Conservation (phyloP, 164 flowering plant species). For the Kalanchoe fedtschenkoi region DNA sequence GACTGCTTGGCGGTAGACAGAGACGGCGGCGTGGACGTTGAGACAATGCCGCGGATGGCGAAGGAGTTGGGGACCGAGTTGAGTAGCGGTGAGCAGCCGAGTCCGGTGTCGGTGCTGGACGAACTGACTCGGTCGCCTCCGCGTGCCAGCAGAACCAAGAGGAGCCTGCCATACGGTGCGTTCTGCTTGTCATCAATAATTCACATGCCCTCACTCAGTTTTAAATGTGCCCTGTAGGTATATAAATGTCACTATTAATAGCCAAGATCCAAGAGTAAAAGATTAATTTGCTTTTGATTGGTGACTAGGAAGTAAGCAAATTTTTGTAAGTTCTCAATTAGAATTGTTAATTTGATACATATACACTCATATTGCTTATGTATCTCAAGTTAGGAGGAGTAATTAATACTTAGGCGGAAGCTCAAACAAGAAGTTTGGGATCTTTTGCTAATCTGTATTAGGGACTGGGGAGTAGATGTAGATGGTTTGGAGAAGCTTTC, state of each 20-base stretch:
- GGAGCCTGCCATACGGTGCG: constrained; percentile 10
- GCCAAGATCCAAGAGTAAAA: no score
- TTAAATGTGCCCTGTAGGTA: no score
- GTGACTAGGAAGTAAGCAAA: no score
- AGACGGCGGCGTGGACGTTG: background rate
- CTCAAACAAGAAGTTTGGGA: background rate
- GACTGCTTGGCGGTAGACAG: constrained; percentile 11
- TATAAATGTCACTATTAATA: background rate
- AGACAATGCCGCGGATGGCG: background rate
- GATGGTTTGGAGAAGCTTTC: no score
- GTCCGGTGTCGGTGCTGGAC: constrained; percentile 52
- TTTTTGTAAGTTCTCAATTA: no score
- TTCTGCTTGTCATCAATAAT: background rate
- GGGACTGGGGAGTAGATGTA: no score
- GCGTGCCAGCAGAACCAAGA: background rate
- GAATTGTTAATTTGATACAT: no score
- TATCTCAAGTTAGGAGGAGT: no score
- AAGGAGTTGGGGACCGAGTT: constrained; percentile 12
- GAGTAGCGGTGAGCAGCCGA: constrained; percentile 37
- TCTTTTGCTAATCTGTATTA: no score
- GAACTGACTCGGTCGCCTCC: constrained; percentile 15
- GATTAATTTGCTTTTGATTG: no score
- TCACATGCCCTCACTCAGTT: no score
- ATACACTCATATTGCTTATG: no score
- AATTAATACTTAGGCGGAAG: background rate